These are phyloP conservation scores for Eurotiales sp. DNA, from an alignment of 2,329 filamentous ascomycete species.

Conservation along the genomic window DNA sequence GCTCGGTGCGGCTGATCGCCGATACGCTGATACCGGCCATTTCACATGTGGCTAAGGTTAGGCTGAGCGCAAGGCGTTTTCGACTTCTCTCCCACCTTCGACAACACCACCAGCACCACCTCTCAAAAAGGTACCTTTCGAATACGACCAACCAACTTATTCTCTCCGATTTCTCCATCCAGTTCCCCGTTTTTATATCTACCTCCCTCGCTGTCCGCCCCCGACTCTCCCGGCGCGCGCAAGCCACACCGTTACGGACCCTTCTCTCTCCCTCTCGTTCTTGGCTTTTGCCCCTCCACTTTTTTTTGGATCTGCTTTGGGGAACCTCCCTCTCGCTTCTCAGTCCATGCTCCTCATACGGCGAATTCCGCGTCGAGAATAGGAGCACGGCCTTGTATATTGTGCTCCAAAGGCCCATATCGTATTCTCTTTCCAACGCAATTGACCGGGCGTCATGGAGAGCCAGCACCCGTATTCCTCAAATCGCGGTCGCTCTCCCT, in stretches of 20 bases:
- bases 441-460: constrained; percentile 10
- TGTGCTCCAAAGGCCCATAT: background rate
- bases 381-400: constrained; percentile 8
- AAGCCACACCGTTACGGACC: background rate
- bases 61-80: constrained; percentile 18
- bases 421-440: background rate
- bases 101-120: too few species aligned
- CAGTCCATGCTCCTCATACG: background rate
- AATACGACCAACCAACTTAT: background rate
- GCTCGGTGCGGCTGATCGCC: constrained; percentile 2
- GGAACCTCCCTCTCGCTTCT: background rate
- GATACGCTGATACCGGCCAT: too few species aligned
- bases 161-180: background rate
- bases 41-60: constrained; percentile 5
- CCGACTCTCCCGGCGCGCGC: background rate
- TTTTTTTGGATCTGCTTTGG: background rate
- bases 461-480: constrained; percentile 10
- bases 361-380: background rate
- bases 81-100: background rate
- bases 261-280: constrained; percentile 5
- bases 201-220: background rate
- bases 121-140: background rate
- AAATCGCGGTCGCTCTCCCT: constrained; percentile 35
- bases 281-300: constrained; percentile 9
- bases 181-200: background rate